Conservation (phyloP, 352 stramenopile genomes). For the Pelagophyceae sp. region DNA sequence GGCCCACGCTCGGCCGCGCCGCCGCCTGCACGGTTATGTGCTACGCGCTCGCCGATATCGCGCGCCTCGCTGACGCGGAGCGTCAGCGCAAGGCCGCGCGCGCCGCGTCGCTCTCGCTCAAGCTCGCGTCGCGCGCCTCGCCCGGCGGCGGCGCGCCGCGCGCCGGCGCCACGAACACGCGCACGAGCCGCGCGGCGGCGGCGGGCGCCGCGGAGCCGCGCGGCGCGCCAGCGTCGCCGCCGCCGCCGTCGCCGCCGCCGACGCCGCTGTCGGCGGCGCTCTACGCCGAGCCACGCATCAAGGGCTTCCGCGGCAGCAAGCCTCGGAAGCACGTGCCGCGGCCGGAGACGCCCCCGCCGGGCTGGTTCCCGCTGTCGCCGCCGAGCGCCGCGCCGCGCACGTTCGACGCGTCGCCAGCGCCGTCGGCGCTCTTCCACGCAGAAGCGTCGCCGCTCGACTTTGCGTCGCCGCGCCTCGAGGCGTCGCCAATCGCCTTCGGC, state of each 20-base stretch:
- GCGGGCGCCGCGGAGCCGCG: background rate
- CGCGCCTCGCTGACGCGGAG: background rate
- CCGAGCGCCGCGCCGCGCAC: too few species aligned
- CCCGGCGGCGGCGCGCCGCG: background rate
- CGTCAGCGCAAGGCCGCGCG: background rate
- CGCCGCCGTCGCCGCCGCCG: too few species aligned
- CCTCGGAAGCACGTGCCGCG: background rate
- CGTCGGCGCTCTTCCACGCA: too few species aligned
- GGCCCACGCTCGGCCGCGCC: background rate
- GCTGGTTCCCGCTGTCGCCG: too few species aligned
- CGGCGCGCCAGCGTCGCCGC: background rate
- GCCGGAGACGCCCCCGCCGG: background rate
- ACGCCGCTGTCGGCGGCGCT: background rate
- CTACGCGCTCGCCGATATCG: background rate
- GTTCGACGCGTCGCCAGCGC: too few species aligned
- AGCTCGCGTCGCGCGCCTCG: too few species aligned
- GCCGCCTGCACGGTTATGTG: background rate
- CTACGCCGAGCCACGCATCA: background rate
- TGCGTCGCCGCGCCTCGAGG: too few species aligned
- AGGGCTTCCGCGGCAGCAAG: background rate
- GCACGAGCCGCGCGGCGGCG: background rate
- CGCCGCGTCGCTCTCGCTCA: too few species aligned
- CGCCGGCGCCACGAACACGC: background rate
- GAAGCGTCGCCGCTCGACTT: too few species aligned
- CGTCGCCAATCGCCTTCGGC: too few species aligned